Evolutionary conservation across 2,329 filamentous ascomycete genomes (phyloP).

Genomic region (Arthrobotrys pseudoclavata): DNA sequence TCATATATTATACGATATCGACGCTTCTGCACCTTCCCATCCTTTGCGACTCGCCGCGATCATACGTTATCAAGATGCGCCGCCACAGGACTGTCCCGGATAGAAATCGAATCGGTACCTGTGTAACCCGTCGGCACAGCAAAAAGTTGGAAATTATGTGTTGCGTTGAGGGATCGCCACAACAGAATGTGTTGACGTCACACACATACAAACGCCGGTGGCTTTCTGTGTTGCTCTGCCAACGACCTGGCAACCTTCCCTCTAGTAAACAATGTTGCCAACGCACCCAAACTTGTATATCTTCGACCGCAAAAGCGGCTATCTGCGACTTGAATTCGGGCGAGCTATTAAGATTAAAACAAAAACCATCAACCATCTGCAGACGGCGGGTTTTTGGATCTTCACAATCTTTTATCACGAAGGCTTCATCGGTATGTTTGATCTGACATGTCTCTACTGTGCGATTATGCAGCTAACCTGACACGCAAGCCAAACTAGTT

Average conservation of each 20-base stretch:
- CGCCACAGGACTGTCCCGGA: too few species aligned
- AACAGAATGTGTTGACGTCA: conserved; percentile 16
- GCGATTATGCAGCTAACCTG: background rate
- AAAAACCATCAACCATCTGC: conserved; percentile 20
- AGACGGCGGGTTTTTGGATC: conserved; percentile 2
- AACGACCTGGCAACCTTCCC: conserved; percentile 34
- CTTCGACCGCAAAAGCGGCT: background rate
- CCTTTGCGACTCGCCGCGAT: background rate
- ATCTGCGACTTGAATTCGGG: background rate
- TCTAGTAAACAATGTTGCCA: conserved; percentile 47
- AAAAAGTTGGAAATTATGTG: conserved; percentile 2
- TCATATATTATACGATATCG: background rate
- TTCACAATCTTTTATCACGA: background rate
- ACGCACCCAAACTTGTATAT: conserved; percentile 24
- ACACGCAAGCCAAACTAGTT: background rate
- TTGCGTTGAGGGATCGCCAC: conserved; percentile 1
- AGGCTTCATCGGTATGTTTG: conserved; percentile 10
- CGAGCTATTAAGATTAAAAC: background rate
- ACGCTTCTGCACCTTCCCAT: background rate
- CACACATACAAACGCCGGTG: background rate
- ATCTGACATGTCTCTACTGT: background rate
- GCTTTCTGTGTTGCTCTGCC: conserved; percentile 41
- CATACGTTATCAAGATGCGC: background rate
- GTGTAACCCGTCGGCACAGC: background rate
- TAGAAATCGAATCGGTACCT: background rate